Evolutionary conservation across 148 eudicot species (phyloP).

Genomic region (Euryodendron excelsum): DNA sequence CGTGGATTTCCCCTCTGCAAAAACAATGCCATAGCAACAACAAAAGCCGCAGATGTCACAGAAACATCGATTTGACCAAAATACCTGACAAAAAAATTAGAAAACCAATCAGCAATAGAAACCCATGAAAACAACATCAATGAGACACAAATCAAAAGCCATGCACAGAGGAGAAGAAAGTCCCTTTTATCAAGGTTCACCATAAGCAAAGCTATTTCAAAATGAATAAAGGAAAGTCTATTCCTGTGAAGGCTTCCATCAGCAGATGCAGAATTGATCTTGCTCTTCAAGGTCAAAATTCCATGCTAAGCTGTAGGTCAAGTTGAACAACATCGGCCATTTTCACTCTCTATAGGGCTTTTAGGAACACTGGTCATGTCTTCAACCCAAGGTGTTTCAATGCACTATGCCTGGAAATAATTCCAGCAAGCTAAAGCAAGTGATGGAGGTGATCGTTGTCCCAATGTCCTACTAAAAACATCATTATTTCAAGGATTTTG

Average conservation of each 20-base stretch:
- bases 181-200: neutral
- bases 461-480: too few species aligned
- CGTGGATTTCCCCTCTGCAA: constrained; percentile 94
- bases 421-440: too few species aligned
- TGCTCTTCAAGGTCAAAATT: too few species aligned
- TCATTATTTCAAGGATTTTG: too few species aligned
- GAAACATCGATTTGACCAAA: constrained; percentile 87
- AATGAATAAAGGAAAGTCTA: too few species aligned
- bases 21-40: constrained; percentile 77
- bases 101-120: constrained; percentile 13
- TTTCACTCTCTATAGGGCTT: neutral
- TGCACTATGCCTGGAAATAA: too few species aligned
- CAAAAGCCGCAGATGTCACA: constrained; percentile 85
- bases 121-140: neutral
- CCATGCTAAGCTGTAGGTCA: neutral
- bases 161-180: neutral
- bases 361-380: too few species aligned
- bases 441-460: too few species aligned
- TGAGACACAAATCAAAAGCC: neutral
- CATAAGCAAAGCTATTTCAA: too few species aligned
- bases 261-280: too few species aligned
- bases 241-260: too few species aligned
- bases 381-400: neutral
- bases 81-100: constrained; percentile 45
- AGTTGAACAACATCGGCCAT: neutral